Evolutionary conservation across 2,329 filamentous ascomycete genomes (phyloP), one percentile per base, ranked within the genome.

Genomic region (Cladosporium austrohemisphaericum): DNA sequence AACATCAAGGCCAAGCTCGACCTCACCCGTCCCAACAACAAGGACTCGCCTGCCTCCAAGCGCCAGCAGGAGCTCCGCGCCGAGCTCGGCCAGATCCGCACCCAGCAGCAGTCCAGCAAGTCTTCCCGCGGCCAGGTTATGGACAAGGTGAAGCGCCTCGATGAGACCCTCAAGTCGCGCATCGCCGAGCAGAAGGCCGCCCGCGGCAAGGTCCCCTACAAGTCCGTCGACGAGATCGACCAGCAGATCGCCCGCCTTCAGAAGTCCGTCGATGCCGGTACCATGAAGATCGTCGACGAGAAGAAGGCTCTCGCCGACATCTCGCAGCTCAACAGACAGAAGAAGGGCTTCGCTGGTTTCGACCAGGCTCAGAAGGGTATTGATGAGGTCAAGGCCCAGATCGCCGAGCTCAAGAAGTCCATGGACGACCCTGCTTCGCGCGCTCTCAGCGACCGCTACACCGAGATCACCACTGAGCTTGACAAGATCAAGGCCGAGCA

Each of bases 281-380:
- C 80, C 68, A 91, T 98, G 86, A 95, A 91, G 74, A 76, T 98
- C 44, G 93, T 97, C 9, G 93, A 98, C 62, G 93, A 97, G 81
- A 94, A 89, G 78, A 97, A 96, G 80, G 84, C 88, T 7, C 78
- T 97, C 16, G 74, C 80, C 43, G 89, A 96, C 62, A 85, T 95
- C 61, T 87, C 86, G 41, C 85, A 75, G 67, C 75, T 97, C 58
- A 85, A 86, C 70, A 95, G 94, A 77, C 80, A 86, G 64, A 88
- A 88, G 74, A 97, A 96, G 82, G 86, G 83, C 71, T 96, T 98
- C 68, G 82, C 84, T 51, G 81, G 83, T 54, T 86, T 97, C 63
- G 89, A 95, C 52, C 83, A 86, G 52, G 77, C 83, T 26, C 88
- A 97, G 73, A 94, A 94, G 78, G 80, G 80, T 58, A 97, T 98